Base-by-base conservation (phyloP, 2,329 filamentous ascomycete genomes). In the Emmonsia crescens region DNA sequence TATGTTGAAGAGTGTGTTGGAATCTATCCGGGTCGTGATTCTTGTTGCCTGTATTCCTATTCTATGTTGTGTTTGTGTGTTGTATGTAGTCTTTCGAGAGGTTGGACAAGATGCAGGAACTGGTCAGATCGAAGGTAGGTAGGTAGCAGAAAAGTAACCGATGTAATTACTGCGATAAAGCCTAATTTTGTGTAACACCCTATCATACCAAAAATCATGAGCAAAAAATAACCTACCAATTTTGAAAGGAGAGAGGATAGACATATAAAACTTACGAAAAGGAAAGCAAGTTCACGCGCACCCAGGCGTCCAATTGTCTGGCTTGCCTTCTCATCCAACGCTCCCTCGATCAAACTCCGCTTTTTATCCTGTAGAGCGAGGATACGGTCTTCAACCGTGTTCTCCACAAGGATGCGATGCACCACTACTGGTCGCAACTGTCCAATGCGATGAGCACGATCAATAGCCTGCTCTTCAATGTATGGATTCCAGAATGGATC, bases 401-500 rank as follows among this genome's bases (percentile, higher is more conserved):
- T 81, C 67, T 85, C 74, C 8, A 93, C 84, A 2, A 96, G 77
- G 29, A 96, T 83, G 3, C 90, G 86, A 71, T 96, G 91, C 0
- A 96, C 87, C 61, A 85, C 82, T 4, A 96, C 92, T 8, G 85
- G 78, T 3, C 82, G 81, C 66, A 80, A 77, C 75, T 96, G 92
- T 0, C 91, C 91, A 67, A 96, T 92, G 10, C 92, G 88, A 74
- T 96, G 88, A 2, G 91, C 89, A 27, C 92, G 88, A 72, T 96
- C 92, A 58, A 96, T 87, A 3, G 92, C 92, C 75, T 96, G 92
- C 74, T 91, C 90, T 75, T 96, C 92, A 57, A 95, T 88, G 71
- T 88, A 96, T 0, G 91, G 92, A 65, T 96, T 96, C 90, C 91
- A 96, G 77, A 95, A 96, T 0, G 91, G 91, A 71, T 96, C 91